Conservation (phyloP, 192 early-diverging fungal genomes). For the Gigaspora rosea region DNA sequence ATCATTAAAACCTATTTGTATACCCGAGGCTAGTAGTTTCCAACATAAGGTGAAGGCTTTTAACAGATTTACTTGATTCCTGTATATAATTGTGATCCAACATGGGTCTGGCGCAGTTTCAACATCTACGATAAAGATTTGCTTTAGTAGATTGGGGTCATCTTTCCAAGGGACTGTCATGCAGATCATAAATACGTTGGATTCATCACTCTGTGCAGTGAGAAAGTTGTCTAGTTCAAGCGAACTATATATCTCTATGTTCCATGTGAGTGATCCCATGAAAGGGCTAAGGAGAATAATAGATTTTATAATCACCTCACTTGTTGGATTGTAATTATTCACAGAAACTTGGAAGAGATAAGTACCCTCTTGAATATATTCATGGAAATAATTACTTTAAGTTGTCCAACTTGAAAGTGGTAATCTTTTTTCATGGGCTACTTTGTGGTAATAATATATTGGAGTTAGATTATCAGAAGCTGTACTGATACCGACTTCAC, state of each 20-base stretch:
- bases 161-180: constrained; percentile 9
- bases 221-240: background rate
- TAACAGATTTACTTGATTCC: background rate
- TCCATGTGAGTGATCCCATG: background rate
- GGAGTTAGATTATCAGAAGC: background rate
- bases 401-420: background rate
- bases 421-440: background rate
- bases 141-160: background rate
- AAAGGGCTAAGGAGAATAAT: background rate
- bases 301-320: background rate
- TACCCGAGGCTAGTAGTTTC: no score
- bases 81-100: background rate
- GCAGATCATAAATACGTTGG: constrained; percentile 4
- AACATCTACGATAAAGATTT: background rate
- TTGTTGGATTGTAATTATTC: background rate
- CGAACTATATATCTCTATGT: no score
- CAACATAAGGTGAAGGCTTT: background rate
- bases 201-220: background rate
- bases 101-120: no score
- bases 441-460: background rate
- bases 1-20: no score
- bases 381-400: constrained; percentile 9
- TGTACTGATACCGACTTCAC: background rate
- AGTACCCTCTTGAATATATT: background rate
- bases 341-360: constrained; percentile 5